A percentile compares a stretch with the other conserved stretches of the same genome.
phyloP scores from a whole-genome alignment of 2,329 filamentous ascomycete species.

The Fusarium fracticaudum region DNA sequence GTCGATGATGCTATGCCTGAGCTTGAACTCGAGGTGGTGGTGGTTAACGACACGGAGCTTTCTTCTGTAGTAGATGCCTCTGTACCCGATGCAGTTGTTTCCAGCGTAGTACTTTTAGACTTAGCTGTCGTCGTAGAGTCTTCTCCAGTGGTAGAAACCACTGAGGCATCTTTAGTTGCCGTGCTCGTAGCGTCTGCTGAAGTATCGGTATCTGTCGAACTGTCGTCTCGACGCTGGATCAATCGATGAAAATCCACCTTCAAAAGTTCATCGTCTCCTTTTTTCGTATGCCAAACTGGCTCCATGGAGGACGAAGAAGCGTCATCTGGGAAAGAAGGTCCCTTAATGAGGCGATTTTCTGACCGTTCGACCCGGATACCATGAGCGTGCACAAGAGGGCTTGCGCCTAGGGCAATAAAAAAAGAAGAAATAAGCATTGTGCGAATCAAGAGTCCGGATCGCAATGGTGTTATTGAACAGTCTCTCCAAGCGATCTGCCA shows the following conservation, averaged over 20 bases:
- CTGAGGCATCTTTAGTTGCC: neutral
- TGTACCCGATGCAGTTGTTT: neutral
- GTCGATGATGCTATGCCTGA: neutral
- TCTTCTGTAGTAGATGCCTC: neutral
- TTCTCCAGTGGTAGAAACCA: neutral
- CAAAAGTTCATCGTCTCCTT: rapidly evolving
- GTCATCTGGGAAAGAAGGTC: neutral
- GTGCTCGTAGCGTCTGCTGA: neutral
- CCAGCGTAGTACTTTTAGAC: neutral
- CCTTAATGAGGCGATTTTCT: neutral
- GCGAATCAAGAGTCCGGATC: rapidly evolving
- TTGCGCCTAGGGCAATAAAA: neutral
- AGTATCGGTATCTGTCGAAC: neutral
- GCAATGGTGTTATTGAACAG: neutral
- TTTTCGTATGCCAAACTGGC: neutral
- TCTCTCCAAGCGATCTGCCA: too few relatives aligned
- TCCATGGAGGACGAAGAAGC: neutral
- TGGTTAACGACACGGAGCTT: neutral
- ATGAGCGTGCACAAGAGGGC: neutral
- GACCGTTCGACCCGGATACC: neutral
- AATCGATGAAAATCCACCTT: neutral
- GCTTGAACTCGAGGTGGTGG: neutral
- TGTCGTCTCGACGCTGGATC: neutral
- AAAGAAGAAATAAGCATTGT: neutral
- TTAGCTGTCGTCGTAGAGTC: neutral